Evolutionary conservation across 2,329 filamentous ascomycete species (phyloP).

Genomic region (Colletotrichum destructivum): DNA sequence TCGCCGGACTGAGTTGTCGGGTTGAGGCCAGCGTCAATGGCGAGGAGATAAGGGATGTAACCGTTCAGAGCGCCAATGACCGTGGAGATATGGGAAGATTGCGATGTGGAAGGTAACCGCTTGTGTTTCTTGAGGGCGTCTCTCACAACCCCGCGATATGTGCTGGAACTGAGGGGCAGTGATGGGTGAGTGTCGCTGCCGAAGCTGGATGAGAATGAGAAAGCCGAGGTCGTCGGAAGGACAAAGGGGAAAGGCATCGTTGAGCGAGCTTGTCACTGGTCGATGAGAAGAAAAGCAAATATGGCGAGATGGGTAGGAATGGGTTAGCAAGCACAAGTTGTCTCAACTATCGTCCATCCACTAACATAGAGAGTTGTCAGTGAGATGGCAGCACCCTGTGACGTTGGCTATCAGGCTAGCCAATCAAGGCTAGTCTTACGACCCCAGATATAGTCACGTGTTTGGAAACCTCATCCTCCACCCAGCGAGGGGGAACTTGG

Average conservation of each 20-base stretch:
- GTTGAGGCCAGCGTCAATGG: slow-evolving; percentile 81
- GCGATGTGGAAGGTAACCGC: slow-evolving; percentile 80
- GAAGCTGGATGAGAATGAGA: slow-evolving; percentile 85
- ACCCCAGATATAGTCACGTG: slow-evolving; percentile 39
- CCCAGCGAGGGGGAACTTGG: background rate
- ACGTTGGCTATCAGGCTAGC: slow-evolving; percentile 35
- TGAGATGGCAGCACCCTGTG: slow-evolving; percentile 26
- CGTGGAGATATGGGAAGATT: slow-evolving; percentile 78
- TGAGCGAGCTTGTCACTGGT: slow-evolving; percentile 11
- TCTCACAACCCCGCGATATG: slow-evolving; percentile 85
- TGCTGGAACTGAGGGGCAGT: slow-evolving; percentile 85
- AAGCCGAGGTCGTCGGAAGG: slow-evolving; percentile 90
- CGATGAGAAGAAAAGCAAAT: background rate
- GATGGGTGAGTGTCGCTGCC: slow-evolving; percentile 89
- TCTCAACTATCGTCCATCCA: slow-evolving; percentile 12
- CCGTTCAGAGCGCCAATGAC: slow-evolving; percentile 79
- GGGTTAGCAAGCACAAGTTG: slow-evolving; percentile 8
- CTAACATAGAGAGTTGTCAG: slow-evolving; percentile 37
- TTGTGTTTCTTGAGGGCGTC: slow-evolving; percentile 92
- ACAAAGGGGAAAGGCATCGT: slow-evolving; percentile 91
- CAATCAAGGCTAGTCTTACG: slow-evolving; percentile 25
- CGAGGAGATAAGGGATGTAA: slow-evolving; percentile 88
- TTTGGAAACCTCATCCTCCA: slow-evolving; percentile 2
- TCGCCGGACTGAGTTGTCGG: slow-evolving; percentile 68
- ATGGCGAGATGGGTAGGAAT: background rate